A percentile compares a stretch with the other conserved stretches of the same genome.
Conservation (phyloP, 257 asterid genomes). For the Solanum rostratum region DNA sequence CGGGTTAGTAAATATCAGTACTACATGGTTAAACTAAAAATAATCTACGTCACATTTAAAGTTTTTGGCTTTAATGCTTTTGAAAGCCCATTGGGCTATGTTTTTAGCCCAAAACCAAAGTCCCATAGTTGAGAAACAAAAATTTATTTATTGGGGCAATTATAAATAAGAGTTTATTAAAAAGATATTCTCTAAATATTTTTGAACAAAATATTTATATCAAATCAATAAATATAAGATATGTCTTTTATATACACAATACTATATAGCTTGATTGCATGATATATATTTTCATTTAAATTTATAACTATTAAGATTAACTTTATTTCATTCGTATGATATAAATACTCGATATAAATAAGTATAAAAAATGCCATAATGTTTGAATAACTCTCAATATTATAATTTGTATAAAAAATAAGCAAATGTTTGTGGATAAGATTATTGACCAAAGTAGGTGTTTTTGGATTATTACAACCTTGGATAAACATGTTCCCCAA, state of each 20-base stretch:
- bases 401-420: neutral
- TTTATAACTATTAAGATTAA: neutral
- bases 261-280: neutral
- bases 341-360: neutral
- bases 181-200: neutral
- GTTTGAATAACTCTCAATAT: neutral
- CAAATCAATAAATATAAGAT: neutral
- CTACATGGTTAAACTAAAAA: neutral
- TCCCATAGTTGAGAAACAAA: neutral
- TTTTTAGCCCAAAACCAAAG: neutral
- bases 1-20: neutral
- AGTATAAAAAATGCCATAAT: neutral
- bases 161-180: neutral
- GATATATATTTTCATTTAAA: neutral
- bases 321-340: neutral
- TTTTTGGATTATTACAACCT: neutral
- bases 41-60: neutral
- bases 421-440: neutral
- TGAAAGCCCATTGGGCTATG: neutral
- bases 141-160: neutral
- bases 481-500: neutral
- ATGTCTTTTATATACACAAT: too few relatives aligned
- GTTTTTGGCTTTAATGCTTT: neutral
- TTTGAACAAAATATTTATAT: too few relatives aligned
- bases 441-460: neutral